Evolutionary conservation across 164 flowering plant species (phyloP), one percentile per base, ranked within the genome.

Genomic region (Hamamelis virginiana): DNA sequence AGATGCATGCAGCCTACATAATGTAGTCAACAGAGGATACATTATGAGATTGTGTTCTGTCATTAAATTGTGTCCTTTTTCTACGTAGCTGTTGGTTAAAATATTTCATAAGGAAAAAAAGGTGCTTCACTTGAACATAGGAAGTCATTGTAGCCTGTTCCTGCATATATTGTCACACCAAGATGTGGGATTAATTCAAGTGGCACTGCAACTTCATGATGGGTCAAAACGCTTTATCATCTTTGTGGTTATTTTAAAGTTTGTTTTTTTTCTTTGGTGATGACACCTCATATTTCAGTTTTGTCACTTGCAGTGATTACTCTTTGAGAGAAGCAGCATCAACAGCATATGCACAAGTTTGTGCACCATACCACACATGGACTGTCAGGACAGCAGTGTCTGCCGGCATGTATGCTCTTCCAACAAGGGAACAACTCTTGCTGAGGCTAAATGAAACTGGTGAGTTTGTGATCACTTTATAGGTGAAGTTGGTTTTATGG

Each of bases 401-500:
- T 74, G 91, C 94, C 19, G 97, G 96, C 25, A 90, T 94, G 94
- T 91, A 82, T 80, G 82, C 98, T n/a, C 89, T 94, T 48, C 98
- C 98, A 28, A 72, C 94, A 28, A 85, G 87, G 76, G 87, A 87
- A 8, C 91, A 90, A 68, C 92, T 94, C 53, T 68, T 90, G 69
- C 5, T 73, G 50, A 87, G 70, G 79, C 87, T 94, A 64, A 85
- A 91, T 58, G 98, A 94, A 81, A 85, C 86, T 15, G 85, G 98
- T 94, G 46, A 85, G 80, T 64, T 67, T 55, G 21, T 15, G 21
- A 14, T 58, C 16, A 12, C 51, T 64, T 25, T 18, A 19, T 23
- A 45, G 11, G 1, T 18, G 16, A 33, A 41, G 15, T 9, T 62
- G 19, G 16, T 45, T 6, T n/a, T n/a, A 38, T 38, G 45, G 23